phyloP scores from a whole-genome alignment of 2,329 filamentous ascomycete species.

The Berkeleyomyces rouxiae region DNA sequence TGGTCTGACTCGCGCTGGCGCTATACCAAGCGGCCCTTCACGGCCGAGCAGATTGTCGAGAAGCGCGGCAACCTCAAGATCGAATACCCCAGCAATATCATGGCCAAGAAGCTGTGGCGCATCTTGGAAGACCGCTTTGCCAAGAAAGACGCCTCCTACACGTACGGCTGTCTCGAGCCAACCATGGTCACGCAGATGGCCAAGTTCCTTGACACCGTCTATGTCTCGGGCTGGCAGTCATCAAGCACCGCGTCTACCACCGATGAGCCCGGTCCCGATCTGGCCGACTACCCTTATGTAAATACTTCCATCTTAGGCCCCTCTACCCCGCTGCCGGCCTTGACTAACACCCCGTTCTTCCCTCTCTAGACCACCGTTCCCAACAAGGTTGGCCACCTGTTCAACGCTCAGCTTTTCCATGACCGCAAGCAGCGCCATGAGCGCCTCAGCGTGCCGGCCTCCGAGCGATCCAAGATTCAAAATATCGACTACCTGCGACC shows the following conservation, averaged over 20 bases:
- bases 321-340: background rate
- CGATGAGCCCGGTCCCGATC: conserved; percentile 91
- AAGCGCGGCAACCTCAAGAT: conserved; percentile 87
- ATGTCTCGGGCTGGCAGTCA: conserved; percentile 97
- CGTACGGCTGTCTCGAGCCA: conserved; percentile 91
- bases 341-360: background rate
- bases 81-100: conserved; percentile 74
- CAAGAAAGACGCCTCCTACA: conserved; percentile 64
- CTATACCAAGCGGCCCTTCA: conserved; percentile 82
- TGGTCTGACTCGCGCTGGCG: conserved; percentile 87
- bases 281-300: conserved; percentile 92
- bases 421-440: conserved; percentile 98
- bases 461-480: conserved; percentile 52
- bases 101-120: conserved; percentile 88
- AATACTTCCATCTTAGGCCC: conserved; percentile 20
- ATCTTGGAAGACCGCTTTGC: conserved; percentile 76
- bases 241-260: conserved; percentile 90
- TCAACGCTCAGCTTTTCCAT: conserved; percentile 98
- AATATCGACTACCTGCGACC: conserved; percentile 90
- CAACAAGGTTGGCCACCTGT: conserved; percentile 94
- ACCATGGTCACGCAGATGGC: conserved; percentile 99
- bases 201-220: conserved; percentile 95
- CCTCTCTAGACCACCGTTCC: conserved; percentile 69
- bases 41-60: conserved; percentile 88
- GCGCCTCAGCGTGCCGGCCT: conserved; percentile 59